These are phyloP conservation scores for Russula dissimulans DNA, from an alignment of 768 basidiomycete species.

Conservation along the genomic window DNA sequence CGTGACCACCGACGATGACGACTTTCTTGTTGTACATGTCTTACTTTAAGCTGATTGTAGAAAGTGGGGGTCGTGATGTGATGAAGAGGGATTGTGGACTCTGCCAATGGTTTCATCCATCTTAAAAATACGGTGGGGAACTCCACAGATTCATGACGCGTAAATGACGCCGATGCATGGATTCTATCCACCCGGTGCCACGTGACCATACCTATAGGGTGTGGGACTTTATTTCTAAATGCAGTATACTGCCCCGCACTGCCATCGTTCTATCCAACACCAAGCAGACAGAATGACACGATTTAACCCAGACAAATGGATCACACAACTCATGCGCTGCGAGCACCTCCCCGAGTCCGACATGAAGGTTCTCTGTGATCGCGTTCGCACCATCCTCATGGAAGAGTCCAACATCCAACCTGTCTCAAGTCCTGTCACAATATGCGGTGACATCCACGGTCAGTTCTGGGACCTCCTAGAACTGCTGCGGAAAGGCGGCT, in stretches of 20 bases:
- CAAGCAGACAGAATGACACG: slow-evolving; percentile 4
- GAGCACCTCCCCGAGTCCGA: slow-evolving; percentile 83
- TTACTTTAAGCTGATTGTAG: no score
- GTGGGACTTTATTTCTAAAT: not conserved
- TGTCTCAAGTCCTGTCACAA: slow-evolving; percentile 89
- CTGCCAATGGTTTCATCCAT: no score
- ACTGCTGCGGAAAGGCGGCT: slow-evolving; percentile 76
- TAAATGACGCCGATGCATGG: no score
- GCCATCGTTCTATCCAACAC: not conserved
- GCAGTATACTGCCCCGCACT: not conserved
- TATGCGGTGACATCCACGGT: slow-evolving; percentile 94
- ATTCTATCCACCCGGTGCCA: not conserved
- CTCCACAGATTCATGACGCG: no score
- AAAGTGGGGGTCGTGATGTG: no score
- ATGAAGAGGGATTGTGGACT: no score
- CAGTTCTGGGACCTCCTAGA: slow-evolving; percentile 97
- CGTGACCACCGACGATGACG: slow-evolving; percentile 45
- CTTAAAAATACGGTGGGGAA: no score
- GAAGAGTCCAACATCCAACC: slow-evolving; percentile 98
- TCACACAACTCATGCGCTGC: slow-evolving; percentile 79
- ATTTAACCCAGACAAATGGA: slow-evolving; percentile 69
- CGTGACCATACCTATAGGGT: not conserved
- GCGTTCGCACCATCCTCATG: slow-evolving; percentile 79
- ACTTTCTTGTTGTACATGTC: slow-evolving; percentile 27
- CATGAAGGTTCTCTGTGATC: slow-evolving; percentile 89